Percentiles rank a stretch among this genome's conserved stretches.
Conservation (phyloP, 495 filamentous ascomycete species). For the Aspergillus olivimuriae region DNA sequence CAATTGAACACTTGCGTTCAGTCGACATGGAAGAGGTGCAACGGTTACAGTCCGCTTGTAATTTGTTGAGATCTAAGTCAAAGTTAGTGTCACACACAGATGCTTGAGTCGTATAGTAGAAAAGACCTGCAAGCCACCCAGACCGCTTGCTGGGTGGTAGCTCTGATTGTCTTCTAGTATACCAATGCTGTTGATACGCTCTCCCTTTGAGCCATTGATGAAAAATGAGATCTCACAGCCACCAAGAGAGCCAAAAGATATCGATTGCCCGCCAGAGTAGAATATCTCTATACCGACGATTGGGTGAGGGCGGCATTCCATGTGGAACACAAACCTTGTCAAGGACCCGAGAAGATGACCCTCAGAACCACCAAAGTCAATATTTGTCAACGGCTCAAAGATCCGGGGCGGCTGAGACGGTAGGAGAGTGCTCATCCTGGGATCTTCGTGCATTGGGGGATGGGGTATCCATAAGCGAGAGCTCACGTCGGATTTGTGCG, state of each 20-base stretch:
- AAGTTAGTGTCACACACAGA: no score
- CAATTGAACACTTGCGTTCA: no score
- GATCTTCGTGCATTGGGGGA: conserved; percentile 4
- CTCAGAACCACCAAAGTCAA: conserved; percentile 10
- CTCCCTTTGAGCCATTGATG: conserved; percentile 8
- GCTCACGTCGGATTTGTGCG: not conserved
- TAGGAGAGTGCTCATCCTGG: conserved; percentile 6
- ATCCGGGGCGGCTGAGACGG: not conserved
- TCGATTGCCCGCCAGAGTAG: conserved; percentile 4
- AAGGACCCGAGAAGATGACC: conserved; percentile 5
- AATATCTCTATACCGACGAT: conserved; percentile 7
- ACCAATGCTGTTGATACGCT: conserved; percentile 10
- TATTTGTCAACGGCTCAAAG: conserved; percentile 11
- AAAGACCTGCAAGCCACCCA: no score
- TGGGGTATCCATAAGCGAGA: conserved; percentile 9
- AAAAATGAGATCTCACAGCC: conserved; percentile 8
- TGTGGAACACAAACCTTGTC: conserved; percentile 9
- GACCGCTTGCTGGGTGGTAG: no score
- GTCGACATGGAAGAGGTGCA: no score
- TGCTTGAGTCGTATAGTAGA: no score
- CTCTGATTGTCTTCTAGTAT: no score
- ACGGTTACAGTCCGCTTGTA: no score
- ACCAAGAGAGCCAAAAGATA: conserved; percentile 5
- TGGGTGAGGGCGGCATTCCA: conserved; percentile 5
- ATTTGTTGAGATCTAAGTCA: no score